phyloP scores from a whole-genome alignment of 73 alveolate species.

The Tetrahymena malaccensis region DNA sequence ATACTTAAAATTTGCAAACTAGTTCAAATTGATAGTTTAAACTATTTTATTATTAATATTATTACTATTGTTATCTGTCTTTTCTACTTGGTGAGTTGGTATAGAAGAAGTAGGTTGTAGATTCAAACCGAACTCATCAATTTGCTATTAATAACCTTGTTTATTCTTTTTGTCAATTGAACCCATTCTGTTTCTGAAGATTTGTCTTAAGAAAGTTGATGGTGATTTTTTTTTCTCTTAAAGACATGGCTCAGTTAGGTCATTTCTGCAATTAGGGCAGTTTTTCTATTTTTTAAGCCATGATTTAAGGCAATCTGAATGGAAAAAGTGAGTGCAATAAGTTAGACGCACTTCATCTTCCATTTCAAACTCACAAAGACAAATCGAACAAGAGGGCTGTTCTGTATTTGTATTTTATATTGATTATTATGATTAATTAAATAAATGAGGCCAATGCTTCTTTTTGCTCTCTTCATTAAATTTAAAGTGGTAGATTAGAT shows the following conservation, averaged over 20 bases:
- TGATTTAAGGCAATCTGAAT: conserved; percentile 6
- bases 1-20: not conserved
- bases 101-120: not conserved
- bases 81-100: not conserved
- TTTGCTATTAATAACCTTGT: not conserved
- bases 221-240: not conserved
- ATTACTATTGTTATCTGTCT: too few relatives aligned
- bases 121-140: not conserved
- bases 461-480: not conserved
- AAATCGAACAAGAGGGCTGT: not conserved
- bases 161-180: not conserved
- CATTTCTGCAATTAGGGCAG: conserved; percentile 37
- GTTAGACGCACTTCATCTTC: conserved; percentile 7
- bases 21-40: not conserved
- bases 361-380: not conserved
- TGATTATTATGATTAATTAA: not conserved
- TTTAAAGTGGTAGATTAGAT: not conserved
- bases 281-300: conserved; percentile 15
- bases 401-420: not conserved
- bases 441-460: not conserved
- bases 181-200: not conserved
- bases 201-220: not conserved
- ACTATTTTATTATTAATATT: too few relatives aligned
- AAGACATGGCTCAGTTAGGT: not conserved
- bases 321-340: conserved; percentile 25